Base-by-base conservation (phyloP, 768 basidiomycete species). In the Cantharellus anzutake region DNA sequence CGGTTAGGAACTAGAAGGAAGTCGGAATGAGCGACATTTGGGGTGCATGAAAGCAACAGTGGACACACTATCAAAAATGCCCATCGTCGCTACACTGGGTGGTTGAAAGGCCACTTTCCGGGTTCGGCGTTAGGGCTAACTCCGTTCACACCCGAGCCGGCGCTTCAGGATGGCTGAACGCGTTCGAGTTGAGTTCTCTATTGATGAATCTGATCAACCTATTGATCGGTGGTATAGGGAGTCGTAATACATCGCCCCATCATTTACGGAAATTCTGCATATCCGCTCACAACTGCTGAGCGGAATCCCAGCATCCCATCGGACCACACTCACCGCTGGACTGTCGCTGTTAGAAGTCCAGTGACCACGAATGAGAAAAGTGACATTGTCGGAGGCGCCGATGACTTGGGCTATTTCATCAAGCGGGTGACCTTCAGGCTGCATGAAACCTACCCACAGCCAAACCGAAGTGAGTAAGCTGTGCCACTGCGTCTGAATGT, bases 371-470 rank as follows among this genome's bases (percentile, higher is more conserved):
- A 82, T 63, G 78, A 82, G 53, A 62, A 51, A n/a, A 50, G 38
- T 3, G 83, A 88, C 53, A 75, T 79, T 52, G 87, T 93, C 29
- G 93, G 93, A 29, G 91, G 89, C 11, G 85, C 82, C 59, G 92
- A 97, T 69, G 91, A 97, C 67, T 68, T 93, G 41, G 78, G 80
- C 64, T 87, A 96, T 66, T 90, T 94, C 68, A 82, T 99, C 68
- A 97, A 94, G 69, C 81, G 91, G 60, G 94, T 98, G 57, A 86
- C 91, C 14, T 97, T 99, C 81, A 94, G 91, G 70, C 72, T 99
- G 58, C 94, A 99, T 71, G 96, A 99, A 65, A 97, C 93, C 1
- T 97, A 97, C 71, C 72, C 89, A 2, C 91, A 84, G 68, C 90
- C 92, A 2, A 82, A 82, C 42, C 75, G 96, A 73, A 86, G 94